Evolutionary conservation across 768 basidiomycete genomes (phyloP).

Genomic region (Lactarius sanguifluus): DNA sequence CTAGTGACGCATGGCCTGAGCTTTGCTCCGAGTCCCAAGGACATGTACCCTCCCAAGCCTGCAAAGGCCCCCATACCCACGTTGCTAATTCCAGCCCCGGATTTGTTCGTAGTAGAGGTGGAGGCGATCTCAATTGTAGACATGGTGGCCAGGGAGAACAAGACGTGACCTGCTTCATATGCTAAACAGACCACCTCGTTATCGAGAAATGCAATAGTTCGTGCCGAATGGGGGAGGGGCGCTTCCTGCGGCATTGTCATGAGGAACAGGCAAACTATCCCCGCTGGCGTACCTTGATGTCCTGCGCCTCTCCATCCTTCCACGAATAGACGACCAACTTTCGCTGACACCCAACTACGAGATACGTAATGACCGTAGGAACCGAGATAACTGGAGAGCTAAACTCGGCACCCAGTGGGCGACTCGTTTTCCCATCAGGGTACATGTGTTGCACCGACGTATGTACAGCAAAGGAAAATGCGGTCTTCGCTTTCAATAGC

Average conservation of each 20-base stretch:
- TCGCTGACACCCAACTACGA: conserved; percentile 83
- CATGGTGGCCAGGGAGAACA: conserved; percentile 66
- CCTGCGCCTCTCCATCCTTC: conserved; percentile 80
- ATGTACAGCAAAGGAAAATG: conserved; percentile 79
- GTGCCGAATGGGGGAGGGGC: conserved; percentile 84
- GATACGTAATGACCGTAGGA: conserved; percentile 66
- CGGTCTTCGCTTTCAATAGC: conserved; percentile 74
- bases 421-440: conserved; percentile 31
- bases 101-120: conserved; percentile 38
- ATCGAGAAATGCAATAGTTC: conserved; percentile 73
- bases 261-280: background rate
- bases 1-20: conserved; percentile 61
- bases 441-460: conserved; percentile 53
- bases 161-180: conserved; percentile 76
- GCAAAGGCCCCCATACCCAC: conserved; percentile 74
- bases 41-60: conserved; percentile 84
- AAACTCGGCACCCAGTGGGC: conserved; percentile 27
- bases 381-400: conserved; percentile 44
- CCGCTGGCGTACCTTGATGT: conserved; percentile 53
- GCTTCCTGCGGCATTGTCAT: conserved; percentile 59
- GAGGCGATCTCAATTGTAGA: conserved; percentile 52
- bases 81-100: conserved; percentile 44
- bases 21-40: conserved; percentile 72
- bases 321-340: conserved; percentile 84
- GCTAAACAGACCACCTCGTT: conserved; percentile 65